Evolutionary conservation across 306 rosid genomes (phyloP).

Genomic region (Vigna angularis): DNA sequence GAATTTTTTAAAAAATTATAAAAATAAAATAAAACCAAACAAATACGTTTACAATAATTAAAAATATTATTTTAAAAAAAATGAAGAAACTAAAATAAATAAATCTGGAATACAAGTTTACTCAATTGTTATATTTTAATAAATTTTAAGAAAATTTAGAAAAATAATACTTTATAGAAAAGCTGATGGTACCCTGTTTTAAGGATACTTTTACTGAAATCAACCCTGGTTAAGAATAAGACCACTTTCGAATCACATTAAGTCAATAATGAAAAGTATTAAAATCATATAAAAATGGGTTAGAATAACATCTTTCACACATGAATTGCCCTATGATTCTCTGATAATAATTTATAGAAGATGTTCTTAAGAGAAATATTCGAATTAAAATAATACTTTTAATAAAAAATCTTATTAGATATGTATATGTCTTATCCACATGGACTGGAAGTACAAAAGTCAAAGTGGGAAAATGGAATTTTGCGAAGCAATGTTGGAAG

Average conservation of each 20-base stretch:
- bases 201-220: not conserved
- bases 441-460: constrained; percentile 9
- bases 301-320: not conserved
- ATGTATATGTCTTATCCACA: no score
- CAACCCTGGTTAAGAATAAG: not conserved
- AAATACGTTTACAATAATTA: no score
- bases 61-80: no score
- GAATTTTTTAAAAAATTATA: no score
- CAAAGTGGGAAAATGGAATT: not conserved
- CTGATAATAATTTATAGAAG: not conserved
- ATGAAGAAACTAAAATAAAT: not conserved
- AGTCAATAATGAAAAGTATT: not conserved
- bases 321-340: not conserved
- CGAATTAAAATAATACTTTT: no score
- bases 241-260: no score
- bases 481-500: not conserved
- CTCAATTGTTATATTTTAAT: not conserved
- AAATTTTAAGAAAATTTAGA: not conserved
- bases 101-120: not conserved
- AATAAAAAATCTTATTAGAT: no score
- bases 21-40: no score
- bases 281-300: not conserved
- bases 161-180: not conserved
- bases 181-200: not conserved
- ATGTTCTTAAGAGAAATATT: not conserved